phyloP scores from a whole-genome alignment of 768 basidiomycete genomes.

The Podaxis sp. region DNA sequence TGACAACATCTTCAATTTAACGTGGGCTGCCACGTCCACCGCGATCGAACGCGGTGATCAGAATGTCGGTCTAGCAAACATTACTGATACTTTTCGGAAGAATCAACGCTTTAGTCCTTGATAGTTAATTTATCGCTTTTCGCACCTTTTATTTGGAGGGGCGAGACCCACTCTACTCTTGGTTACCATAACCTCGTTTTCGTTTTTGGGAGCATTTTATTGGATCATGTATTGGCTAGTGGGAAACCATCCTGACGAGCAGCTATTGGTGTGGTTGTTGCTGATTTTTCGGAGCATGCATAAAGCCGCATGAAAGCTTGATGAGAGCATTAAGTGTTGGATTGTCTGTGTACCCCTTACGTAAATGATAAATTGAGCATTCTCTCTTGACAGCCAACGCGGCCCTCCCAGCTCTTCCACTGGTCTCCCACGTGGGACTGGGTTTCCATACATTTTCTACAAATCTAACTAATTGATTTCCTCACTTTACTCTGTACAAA shows the following conservation, averaged over 20 bases:
- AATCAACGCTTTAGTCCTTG: constrained; percentile 27
- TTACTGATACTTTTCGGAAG: constrained; percentile 37
- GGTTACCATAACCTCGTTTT: neutral
- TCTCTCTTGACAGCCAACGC: neutral
- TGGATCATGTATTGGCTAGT: constrained; percentile 8
- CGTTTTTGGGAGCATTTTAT: neutral
- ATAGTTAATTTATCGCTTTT: constrained; percentile 18
- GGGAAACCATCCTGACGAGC: neutral
- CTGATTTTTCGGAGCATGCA: neutral
- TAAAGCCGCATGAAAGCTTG: too few relatives aligned
- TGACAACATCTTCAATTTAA: constrained; percentile 38
- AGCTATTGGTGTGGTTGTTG: neutral
- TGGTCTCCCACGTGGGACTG: constrained; percentile 7
- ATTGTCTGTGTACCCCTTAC: neutral
- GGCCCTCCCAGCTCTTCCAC: neutral
- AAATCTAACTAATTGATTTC: neutral
- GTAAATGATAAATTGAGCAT: neutral
- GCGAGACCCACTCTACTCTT: neutral
- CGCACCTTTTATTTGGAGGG: constrained; percentile 2
- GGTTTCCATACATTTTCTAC: neutral
- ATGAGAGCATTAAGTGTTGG: neutral
- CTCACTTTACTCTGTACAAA: neutral
- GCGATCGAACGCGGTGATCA: constrained; percentile 28
- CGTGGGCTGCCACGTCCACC: constrained; percentile 42
- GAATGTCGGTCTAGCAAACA: constrained; percentile 35